A percentile compares a stretch with the other conserved stretches of the same genome.
These are phyloP conservation scores for Coriaria nepalensis DNA, from an alignment of 306 rosid genomes.

Conservation along the genomic window DNA sequence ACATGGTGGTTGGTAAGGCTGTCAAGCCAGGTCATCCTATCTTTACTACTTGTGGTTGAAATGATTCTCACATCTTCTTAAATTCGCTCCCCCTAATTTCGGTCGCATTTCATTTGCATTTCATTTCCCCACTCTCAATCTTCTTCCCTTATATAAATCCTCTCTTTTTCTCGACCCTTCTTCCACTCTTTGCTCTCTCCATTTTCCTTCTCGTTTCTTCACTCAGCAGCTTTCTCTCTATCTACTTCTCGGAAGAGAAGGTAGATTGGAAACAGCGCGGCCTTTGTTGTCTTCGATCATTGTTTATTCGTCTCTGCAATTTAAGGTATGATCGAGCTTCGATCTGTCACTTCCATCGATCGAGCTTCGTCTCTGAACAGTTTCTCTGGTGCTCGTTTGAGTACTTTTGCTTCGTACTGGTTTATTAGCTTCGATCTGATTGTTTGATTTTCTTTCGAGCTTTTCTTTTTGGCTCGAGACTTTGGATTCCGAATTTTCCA, in stretches of 20 bases:
- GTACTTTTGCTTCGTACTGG: neutral
- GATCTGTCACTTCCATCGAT: slow-evolving; percentile 6
- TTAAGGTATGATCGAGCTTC: slow-evolving; percentile 2
- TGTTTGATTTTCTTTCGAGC: neutral
- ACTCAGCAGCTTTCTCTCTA: neutral
- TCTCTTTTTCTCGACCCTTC: neutral
- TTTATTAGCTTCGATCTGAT: slow-evolving; percentile 6
- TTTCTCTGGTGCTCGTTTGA: neutral
- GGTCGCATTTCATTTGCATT: slow-evolving; percentile 2
- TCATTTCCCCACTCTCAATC: slow-evolving; percentile 9
- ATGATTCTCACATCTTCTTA: slow-evolving; percentile 10
- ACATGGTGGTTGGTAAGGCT: slow-evolving; percentile 1
- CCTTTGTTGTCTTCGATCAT: neutral
- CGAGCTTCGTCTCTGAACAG: too few species aligned
- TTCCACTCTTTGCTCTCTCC: slow-evolving; percentile 10
- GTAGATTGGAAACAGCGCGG: neutral
- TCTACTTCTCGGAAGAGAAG: slow-evolving; percentile 3
- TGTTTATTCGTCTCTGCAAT: neutral
- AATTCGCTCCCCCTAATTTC: neutral
- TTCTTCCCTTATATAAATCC: neutral
- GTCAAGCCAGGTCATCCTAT: slow-evolving; percentile 18
- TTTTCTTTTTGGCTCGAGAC: neutral
- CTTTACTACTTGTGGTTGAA: slow-evolving; percentile 14
- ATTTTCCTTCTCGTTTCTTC: slow-evolving; percentile 4
- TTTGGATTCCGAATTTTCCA: neutral